Conservation (phyloP, 257 asterid species). For the Echium plantagineum region DNA sequence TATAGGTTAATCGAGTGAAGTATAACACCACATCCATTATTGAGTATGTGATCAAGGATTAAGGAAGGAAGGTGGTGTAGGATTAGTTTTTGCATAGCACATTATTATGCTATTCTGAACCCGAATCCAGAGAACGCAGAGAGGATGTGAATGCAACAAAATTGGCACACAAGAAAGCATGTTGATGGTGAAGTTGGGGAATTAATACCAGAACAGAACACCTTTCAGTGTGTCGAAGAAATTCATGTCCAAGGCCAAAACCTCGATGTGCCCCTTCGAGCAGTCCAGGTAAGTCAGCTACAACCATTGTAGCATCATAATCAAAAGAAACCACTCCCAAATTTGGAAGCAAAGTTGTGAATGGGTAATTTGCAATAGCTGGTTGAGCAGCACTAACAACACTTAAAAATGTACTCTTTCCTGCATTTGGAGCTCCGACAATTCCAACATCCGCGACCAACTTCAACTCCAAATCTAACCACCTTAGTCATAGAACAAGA, state of each 20-base stretch:
- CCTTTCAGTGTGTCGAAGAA: conserved; percentile 90
- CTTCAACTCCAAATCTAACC: conserved; percentile 93
- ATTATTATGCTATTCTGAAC: background rate
- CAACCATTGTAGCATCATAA: conserved; percentile 75
- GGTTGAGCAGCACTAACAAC: conserved; percentile 94
- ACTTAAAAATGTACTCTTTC: conserved; percentile 92
- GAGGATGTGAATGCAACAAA: background rate
- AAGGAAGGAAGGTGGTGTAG: background rate
- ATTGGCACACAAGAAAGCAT: too few relatives aligned
- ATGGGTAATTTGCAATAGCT: conserved; percentile 82
- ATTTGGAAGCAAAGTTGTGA: conserved; percentile 97
- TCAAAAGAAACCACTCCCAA: conserved; percentile 91
- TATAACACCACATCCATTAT: background rate
- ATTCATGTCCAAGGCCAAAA: conserved; percentile 93
- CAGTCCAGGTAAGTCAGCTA: conserved; percentile 92
- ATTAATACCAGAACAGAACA: conserved; percentile 78
- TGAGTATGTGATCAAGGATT: background rate
- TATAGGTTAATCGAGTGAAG: background rate
- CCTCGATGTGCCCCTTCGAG: conserved; percentile 98
- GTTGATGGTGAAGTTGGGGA: background rate
- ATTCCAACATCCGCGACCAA: conserved; percentile 98
- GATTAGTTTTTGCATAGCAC: background rate
- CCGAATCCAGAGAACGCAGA: background rate
- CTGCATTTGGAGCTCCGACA: conserved; percentile 94
- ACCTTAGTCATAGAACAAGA: conserved; percentile 40